A percentile compares a stretch with the other conserved stretches of the same genome.
Conservation (phyloP, 306 rosid species). For the Styphnolobium japonicum region DNA sequence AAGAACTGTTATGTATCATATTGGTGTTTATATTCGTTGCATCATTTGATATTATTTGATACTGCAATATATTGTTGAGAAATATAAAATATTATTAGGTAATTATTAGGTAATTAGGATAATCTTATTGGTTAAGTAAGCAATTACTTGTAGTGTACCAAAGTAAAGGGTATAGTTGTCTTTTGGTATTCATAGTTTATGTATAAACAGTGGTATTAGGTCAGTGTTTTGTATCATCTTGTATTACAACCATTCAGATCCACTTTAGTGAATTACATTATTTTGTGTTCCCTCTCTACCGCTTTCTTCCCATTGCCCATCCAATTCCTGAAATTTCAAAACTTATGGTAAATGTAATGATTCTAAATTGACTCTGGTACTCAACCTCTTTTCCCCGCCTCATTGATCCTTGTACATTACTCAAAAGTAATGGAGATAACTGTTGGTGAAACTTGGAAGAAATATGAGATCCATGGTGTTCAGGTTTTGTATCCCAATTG, state of each 20-base stretch:
- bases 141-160: neutral
- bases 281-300: neutral
- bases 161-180: neutral
- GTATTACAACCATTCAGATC: neutral
- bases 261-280: neutral
- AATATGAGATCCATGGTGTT: neutral
- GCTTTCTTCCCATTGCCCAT: neutral
- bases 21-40: conserved; percentile 6
- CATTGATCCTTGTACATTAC: neutral
- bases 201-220: neutral
- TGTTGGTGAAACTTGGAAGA: neutral
- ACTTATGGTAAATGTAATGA: neutral
- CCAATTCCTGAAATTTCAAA: neutral
- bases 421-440: neutral
- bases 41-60: neutral
- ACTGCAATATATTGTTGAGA: neutral
- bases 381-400: neutral
- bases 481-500: neutral
- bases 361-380: neutral
- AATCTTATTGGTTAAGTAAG: neutral
- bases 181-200: neutral
- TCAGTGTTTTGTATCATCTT: neutral
- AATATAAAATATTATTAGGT: neutral
- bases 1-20: neutral
- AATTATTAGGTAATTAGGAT: neutral